phyloP scores from a whole-genome alignment of 768 basidiomycete species.

The Psilocybe tampanensis region DNA sequence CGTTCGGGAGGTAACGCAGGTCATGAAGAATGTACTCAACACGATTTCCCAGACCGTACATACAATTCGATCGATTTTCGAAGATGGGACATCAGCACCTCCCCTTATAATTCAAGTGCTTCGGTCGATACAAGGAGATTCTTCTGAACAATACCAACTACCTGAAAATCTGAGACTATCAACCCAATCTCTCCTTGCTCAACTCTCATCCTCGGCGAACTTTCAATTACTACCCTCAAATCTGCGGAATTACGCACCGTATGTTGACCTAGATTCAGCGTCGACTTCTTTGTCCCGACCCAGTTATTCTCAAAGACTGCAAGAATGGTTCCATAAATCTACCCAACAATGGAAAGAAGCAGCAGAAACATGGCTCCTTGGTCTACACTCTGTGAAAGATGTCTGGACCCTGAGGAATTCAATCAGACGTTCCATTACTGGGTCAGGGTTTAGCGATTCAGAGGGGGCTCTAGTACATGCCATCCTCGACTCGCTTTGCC shows the following conservation, averaged over 20 bases:
- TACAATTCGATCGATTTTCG: slow-evolving; percentile 61
- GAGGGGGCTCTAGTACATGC: slow-evolving; percentile 49
- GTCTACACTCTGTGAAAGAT: slow-evolving; percentile 60
- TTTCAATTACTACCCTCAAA: slow-evolving; percentile 73
- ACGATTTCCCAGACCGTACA: slow-evolving; percentile 60
- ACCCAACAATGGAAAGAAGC: slow-evolving; percentile 44
- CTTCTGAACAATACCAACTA: slow-evolving; percentile 27
- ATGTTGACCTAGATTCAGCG: slow-evolving; percentile 69
- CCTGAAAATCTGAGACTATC: slow-evolving; percentile 61
- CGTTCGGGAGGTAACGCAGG: slow-evolving; percentile 53
- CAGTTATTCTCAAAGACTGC: slow-evolving; percentile 48
- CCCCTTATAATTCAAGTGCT: slow-evolving; percentile 63
- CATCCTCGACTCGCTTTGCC: slow-evolving; percentile 56
- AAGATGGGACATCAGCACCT: slow-evolving; percentile 29
- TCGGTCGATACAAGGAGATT: slow-evolving; percentile 62
- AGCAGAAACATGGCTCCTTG: slow-evolving; percentile 57
- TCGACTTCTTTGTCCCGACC: slow-evolving; percentile 51
- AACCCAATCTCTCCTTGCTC: slow-evolving; percentile 66
- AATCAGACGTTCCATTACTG: slow-evolving; percentile 46
- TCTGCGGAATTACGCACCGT: slow-evolving; percentile 82
- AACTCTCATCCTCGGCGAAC: slow-evolving; percentile 82
- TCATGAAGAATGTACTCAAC: slow-evolving; percentile 52
- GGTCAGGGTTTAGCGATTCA: slow-evolving; percentile 42
- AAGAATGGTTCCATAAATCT: slow-evolving; percentile 67
- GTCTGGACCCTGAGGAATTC: slow-evolving; percentile 72